phyloP scores from a whole-genome alignment of 768 basidiomycete species.

The Boletus patriciae region DNA sequence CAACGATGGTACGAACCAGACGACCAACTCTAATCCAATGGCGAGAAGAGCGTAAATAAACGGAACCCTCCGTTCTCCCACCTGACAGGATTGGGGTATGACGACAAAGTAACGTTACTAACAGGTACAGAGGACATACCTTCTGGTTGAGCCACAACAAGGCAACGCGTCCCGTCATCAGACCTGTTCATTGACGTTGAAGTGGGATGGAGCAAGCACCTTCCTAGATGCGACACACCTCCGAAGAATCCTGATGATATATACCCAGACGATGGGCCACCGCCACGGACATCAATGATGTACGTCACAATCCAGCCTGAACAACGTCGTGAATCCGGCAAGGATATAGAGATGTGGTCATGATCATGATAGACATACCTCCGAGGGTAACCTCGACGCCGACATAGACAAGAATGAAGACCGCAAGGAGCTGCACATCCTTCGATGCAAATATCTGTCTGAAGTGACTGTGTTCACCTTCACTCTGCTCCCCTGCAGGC shows the following conservation, averaged over 20 bases:
- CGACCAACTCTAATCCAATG: constrained; percentile 54
- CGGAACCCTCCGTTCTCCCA: constrained; percentile 55
- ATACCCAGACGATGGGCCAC: constrained; percentile 47
- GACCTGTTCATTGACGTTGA: constrained; percentile 38
- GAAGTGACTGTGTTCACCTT: constrained; percentile 39
- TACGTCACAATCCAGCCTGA: constrained; percentile 74
- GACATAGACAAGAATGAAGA: constrained; percentile 66
- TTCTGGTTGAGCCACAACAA: constrained; percentile 57
- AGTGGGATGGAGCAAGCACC: not conserved
- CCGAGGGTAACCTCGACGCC: constrained; percentile 61
- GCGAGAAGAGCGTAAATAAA: constrained; percentile 53
- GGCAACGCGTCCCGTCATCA: constrained; percentile 55
- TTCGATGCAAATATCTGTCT: constrained; percentile 52
- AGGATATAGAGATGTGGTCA: no score
- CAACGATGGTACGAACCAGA: constrained; percentile 59
- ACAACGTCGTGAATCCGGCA: not conserved
- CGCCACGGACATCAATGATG: constrained; percentile 42
- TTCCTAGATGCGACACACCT: constrained; percentile 35
- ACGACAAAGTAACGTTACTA: no score
- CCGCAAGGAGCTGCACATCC: constrained; percentile 60
- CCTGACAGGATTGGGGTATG: constrained; percentile 24
- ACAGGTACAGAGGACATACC: constrained; percentile 25
- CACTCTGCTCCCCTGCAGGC: constrained; percentile 36
- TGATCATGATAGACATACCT: constrained; percentile 29
- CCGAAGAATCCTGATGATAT: constrained; percentile 59